Evolutionary conservation across 1,284 basidiomycete species (phyloP), one percentile per base, ranked within the genome.

Genomic region (Ustilago trichophora): DNA sequence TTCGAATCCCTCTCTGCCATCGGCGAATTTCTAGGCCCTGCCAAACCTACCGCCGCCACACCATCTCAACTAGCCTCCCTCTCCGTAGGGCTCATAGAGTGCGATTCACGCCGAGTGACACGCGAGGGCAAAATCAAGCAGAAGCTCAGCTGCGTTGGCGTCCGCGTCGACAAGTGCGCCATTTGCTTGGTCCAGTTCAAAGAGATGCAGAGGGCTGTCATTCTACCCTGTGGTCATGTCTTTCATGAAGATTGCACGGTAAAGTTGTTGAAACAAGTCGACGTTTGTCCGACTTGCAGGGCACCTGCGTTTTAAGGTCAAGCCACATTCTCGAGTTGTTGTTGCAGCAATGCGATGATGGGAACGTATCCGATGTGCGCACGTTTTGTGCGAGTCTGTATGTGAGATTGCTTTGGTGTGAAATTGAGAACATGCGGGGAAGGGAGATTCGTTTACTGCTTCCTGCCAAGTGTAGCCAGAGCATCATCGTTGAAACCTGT

Each of bases 101-200:
- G 91, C 24, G 84, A 87, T 71, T 86, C 88, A 11, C 85, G 88
- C 34, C 86, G 91, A 15, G 85, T 86, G 21, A 88, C 87, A 42
- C 84, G 85, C 63, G 86, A 89, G 65, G 91, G 91, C 10, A 88
- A 89, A 47, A 85, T 89, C 52, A 92, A 91, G 83, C 82, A 91
- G 55, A 93, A 92, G 82, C 82, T 92, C 42, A 85, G 85, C 18
- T 82, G 92, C 25, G 83, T 90, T n/a, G 91, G 89, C 21, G 85
- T 87, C 10, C 79, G 86, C 2, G 90, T 93, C 24, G 88, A 90
- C 66, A 88, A 87, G 72, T 94, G 92, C 76, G 87, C 88, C 22
- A 89, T 92, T 42, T 93, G 92, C 80, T 82, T 91, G 70, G 85
- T 84, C 44, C 90, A 91, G 83, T 93, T 92, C 83, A 87, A 85